A percentile compares a stretch with the other conserved stretches of the same genome.
These are phyloP conservation scores for Pichia deserticola DNA, from an alignment of 805 yeast genomes.

Conservation along the genomic window DNA sequence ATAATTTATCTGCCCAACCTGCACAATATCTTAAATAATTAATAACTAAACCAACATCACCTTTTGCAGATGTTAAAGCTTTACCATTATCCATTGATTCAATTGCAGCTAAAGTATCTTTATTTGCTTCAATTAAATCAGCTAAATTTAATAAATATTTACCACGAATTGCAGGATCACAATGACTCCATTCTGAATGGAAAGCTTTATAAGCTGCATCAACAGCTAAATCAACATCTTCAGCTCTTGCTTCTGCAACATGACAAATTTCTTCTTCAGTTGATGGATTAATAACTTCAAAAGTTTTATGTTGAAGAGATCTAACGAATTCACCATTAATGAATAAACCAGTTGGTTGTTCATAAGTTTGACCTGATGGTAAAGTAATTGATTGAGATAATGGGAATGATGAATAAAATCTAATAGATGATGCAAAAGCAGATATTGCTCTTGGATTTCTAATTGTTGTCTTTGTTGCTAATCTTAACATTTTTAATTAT, in stretches of 20 bases:
- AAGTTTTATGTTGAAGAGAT: constrained; percentile 50
- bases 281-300: constrained; percentile 58
- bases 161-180: constrained; percentile 64
- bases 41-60: constrained; percentile 67
- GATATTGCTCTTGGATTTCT: background rate
- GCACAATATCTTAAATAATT: constrained; percentile 76
- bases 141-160: constrained; percentile 63
- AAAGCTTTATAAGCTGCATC: constrained; percentile 78
- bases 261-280: constrained; percentile 64
- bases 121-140: constrained; percentile 63
- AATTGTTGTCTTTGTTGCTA: constrained; percentile 2
- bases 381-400: constrained; percentile 26
- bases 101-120: constrained; percentile 66
- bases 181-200: constrained; percentile 56
- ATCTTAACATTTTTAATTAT: constrained; percentile 7
- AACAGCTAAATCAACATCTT: constrained; percentile 80
- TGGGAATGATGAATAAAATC: constrained; percentile 16
- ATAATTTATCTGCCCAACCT: constrained; percentile 85
- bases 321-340: constrained; percentile 56
- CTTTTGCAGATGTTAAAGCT: constrained; percentile 59
- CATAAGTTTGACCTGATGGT: constrained; percentile 29
- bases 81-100: constrained; percentile 91
- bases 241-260: constrained; percentile 68
- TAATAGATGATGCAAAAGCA: background rate
- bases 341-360: constrained; percentile 49